Conservation (phyloP, 2,329 filamentous ascomycete genomes). For the Bisporella sp. region DNA sequence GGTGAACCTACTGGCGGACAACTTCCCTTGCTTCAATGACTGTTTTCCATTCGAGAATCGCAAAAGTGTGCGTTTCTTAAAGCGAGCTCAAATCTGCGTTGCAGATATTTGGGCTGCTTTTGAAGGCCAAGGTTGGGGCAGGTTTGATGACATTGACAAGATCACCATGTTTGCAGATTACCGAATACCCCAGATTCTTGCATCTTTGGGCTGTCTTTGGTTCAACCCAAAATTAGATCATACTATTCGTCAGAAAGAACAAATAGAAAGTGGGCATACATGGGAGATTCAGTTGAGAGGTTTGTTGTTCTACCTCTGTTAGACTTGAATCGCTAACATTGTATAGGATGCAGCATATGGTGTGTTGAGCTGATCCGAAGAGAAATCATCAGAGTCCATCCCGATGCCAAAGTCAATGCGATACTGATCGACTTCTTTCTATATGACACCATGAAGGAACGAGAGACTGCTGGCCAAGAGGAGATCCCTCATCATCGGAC, state of each 20-base stretch:
- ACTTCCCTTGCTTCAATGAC: conserved; percentile 84
- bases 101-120: conserved; percentile 97
- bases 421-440: conserved; percentile 96
- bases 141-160: conserved; percentile 85
- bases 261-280: conserved; percentile 62
- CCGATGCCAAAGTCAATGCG: conserved; percentile 69
- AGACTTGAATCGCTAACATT: conserved; percentile 3
- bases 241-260: conserved; percentile 56
- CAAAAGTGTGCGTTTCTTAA: conserved; percentile 71
- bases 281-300: conserved; percentile 87
- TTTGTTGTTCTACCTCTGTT: conserved; percentile 28
- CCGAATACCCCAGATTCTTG: conserved; percentile 87
- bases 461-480: conserved; percentile 57
- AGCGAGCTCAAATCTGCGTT: conserved; percentile 91
- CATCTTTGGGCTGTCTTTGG: conserved; percentile 71
- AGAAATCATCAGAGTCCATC: conserved; percentile 70
- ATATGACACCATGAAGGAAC: conserved; percentile 87
- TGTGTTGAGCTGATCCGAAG: conserved; percentile 81
- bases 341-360: conserved; percentile 82
- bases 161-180: conserved; percentile 99
- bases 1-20: conserved; percentile 75
- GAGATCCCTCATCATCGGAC: conserved; percentile 79
- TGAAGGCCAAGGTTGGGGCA: conserved; percentile 69
- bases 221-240: conserved; percentile 76
- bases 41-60: conserved; percentile 68